phyloP scores from a whole-genome alignment of 345 rosid species.

The Capsella bursapastoris region DNA sequence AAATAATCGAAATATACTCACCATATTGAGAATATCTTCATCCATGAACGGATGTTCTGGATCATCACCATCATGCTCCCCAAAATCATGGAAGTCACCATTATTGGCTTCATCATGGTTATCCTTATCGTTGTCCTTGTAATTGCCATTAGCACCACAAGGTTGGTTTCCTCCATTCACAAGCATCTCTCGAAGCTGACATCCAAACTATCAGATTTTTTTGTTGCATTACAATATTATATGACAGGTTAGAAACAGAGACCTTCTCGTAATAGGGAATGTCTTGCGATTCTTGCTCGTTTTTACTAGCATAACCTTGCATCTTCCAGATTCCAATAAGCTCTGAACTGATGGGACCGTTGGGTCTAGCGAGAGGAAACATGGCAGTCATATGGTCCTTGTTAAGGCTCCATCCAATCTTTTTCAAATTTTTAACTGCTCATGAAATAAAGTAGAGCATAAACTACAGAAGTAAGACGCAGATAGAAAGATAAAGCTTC shows the following conservation, averaged over 20 bases:
- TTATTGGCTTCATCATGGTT: slow-evolving; percentile 53
- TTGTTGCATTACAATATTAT: slow-evolving; percentile 24
- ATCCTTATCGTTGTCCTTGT: slow-evolving; percentile 47
- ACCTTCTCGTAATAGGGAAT: slow-evolving; percentile 83
- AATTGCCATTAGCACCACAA: slow-evolving; percentile 46
- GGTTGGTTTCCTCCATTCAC: slow-evolving; percentile 51
- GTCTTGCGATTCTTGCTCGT: slow-evolving; percentile 47
- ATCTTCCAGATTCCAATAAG: slow-evolving; percentile 69
- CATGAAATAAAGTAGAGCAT: slow-evolving; percentile 21
- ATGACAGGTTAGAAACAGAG: slow-evolving; percentile 16
- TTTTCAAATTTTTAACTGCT: slow-evolving; percentile 73
- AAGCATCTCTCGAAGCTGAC: slow-evolving; percentile 81
- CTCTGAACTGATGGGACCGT: slow-evolving; percentile 78
- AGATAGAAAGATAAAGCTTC: slow-evolving; percentile 13
- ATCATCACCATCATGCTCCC: slow-evolving; percentile 51
- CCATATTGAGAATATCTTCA: slow-evolving; percentile 59
- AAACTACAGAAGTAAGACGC: slow-evolving; percentile 26
- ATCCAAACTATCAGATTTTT: slow-evolving; percentile 34
- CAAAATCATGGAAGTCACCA: slow-evolving; percentile 60
- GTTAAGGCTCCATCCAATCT: slow-evolving; percentile 44
- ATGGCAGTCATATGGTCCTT: slow-evolving; percentile 50
- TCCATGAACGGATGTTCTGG: slow-evolving; percentile 60
- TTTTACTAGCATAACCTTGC: slow-evolving; percentile 35
- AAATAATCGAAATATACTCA: slow-evolving; percentile 25
- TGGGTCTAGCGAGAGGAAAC: slow-evolving; percentile 81